phyloP scores from a whole-genome alignment of 805 yeast species.

The Lachancea sp. region DNA sequence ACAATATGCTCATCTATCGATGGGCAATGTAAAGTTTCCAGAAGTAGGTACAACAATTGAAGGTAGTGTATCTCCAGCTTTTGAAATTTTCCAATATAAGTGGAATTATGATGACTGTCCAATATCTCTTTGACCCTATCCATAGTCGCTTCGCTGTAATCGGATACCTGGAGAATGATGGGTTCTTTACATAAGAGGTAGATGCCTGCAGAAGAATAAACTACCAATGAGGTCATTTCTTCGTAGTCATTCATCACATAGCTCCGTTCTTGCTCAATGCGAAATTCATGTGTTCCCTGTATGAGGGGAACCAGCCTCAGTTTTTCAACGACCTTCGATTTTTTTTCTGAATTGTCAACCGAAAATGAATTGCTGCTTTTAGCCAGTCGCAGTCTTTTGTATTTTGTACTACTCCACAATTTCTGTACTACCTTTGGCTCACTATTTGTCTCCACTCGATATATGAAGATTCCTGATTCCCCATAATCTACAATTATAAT shows the following conservation, averaged over 20 bases:
- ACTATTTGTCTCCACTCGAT: constrained; percentile 11
- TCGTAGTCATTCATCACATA: constrained; percentile 18
- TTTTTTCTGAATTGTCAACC: constrained; percentile 7
- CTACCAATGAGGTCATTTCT: constrained; percentile 15
- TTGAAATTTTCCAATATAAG: constrained; percentile 8
- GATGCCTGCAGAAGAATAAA: constrained; percentile 19
- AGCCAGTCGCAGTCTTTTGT: constrained; percentile 10
- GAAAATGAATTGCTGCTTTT: constrained; percentile 14
- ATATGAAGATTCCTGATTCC: constrained; percentile 11
- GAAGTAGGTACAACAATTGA: constrained; percentile 17
- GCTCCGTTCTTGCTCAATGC: constrained; percentile 23
- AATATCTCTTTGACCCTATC: constrained; percentile 9
- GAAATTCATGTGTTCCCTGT: constrained; percentile 15
- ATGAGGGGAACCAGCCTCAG: constrained; percentile 21
- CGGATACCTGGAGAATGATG: constrained; percentile 19
- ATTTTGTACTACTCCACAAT: constrained; percentile 1
- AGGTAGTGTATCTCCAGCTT: constrained; percentile 20
- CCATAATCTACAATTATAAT: constrained; percentile 21
- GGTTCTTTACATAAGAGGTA: constrained; percentile 17
- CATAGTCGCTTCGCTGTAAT: constrained; percentile 20
- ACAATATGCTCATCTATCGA: constrained; percentile 16
- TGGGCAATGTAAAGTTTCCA: constrained; percentile 23
- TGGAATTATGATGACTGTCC: not conserved
- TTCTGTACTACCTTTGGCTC: constrained; percentile 20
- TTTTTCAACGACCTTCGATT: constrained; percentile 20